phyloP scores from a whole-genome alignment of 2,329 filamentous ascomycete genomes.

The Xylaria sp. region DNA sequence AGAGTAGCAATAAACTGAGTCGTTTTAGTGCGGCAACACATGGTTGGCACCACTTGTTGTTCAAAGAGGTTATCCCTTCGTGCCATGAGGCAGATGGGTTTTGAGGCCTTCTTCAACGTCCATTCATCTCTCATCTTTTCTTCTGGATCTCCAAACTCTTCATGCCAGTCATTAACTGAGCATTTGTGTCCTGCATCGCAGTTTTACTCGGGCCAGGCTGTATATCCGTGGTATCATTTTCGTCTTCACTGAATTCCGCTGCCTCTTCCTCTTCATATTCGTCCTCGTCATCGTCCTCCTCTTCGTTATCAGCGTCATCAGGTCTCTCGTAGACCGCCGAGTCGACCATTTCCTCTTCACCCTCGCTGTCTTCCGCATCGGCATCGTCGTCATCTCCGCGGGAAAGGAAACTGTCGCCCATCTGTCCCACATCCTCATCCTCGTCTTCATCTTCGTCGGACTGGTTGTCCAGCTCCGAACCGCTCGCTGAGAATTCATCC shows the following conservation, averaged over 20 bases:
- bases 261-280: slow-evolving; percentile 52
- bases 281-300: slow-evolving; percentile 46
- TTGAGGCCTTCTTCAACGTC: not conserved
- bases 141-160: slow-evolving; percentile 63
- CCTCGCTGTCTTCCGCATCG: slow-evolving; percentile 58
- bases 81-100: not conserved
- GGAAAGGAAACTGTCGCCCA: slow-evolving; percentile 59
- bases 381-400: slow-evolving; percentile 52
- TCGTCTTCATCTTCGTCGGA: slow-evolving; percentile 58
- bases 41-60: slow-evolving; percentile 4
- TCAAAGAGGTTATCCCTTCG: slow-evolving; percentile 2
- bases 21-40: slow-evolving; percentile 12
- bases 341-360: slow-evolving; percentile 55
- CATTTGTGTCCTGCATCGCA: slow-evolving; percentile 59
- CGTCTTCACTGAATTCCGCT: slow-evolving; percentile 45
- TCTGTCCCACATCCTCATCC: slow-evolving; percentile 58
- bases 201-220: slow-evolving; percentile 35
- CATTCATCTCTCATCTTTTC: slow-evolving; percentile 37
- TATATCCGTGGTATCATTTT: slow-evolving; percentile 40
- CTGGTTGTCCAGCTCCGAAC: slow-evolving; percentile 56
- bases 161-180: slow-evolving; percentile 70
- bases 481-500: slow-evolving; percentile 88
- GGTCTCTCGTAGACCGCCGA: slow-evolving; percentile 55
- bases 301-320: slow-evolving; percentile 53
- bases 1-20: slow-evolving; percentile 9